Evolutionary conservation across 805 yeast species (phyloP), one percentile per base, ranked within the genome.

Genomic region (Candida ficus): DNA sequence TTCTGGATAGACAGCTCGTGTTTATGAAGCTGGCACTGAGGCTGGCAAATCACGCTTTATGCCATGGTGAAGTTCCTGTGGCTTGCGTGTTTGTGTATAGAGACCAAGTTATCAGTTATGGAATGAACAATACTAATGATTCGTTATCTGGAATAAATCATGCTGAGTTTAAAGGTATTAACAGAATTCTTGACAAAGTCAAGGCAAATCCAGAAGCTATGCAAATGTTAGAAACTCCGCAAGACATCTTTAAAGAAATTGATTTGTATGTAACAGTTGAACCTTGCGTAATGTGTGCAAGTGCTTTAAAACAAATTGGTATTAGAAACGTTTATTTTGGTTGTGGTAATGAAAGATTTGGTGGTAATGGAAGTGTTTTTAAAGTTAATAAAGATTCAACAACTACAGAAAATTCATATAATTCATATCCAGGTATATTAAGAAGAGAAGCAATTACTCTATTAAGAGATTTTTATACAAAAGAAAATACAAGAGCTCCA

Each of bases 241-340:
- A 53, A 19, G 46, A 56, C 1, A 58, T 75, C 9, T 76, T 87
- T 52, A 53, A 61, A 29, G 74, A 80, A 20, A 68, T 85, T 4
- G 79, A 77, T 23, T 68, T 93, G 7, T 91, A 89, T 60, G 99
- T 93, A 20, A 89, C 98, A 0, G 97, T 93, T 0, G 99, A 93
- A 61, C 99, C 99, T 0, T 93, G 99, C 58, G 83, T 93, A 7
- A 93, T 93, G 99, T 93, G 99, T 66, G 98, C 96, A 0, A 79
- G 93, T 30, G 89, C 95, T 3, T 63, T 93, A 30, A 72, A 90
- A 43, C 99, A 93, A 52, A 59, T 90, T 34, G 82, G 83, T 2
- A 77, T 93, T 10, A 62, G 76, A 23, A 67, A 68, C 30, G 96
- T 91, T 2, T 79, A 80, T 34, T 93, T 87, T 54, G 98, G 99